Evolutionary conservation across 163 green algal species (phyloP).

Genomic region (Scenedesmus sp.): DNA sequence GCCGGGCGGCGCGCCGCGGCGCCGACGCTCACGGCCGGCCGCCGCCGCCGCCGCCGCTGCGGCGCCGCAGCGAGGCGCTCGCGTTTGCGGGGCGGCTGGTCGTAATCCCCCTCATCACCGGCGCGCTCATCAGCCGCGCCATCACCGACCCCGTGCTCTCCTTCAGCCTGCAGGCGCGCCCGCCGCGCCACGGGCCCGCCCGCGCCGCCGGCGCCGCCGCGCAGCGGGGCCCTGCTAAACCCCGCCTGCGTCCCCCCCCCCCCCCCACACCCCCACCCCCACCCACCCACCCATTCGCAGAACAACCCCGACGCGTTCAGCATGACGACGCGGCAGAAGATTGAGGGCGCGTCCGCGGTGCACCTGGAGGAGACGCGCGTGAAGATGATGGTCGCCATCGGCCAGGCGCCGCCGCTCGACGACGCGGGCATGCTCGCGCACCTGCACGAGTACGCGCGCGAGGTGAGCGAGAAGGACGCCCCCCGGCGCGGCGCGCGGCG

Average conservation of each 20-base stretch:
- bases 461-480: conserved; percentile 47
- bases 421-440: conserved; percentile 73
- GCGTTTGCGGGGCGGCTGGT: conserved; percentile 61
- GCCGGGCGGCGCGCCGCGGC: too few species aligned
- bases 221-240: too few species aligned
- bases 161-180: conserved; percentile 53
- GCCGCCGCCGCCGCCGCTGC: too few species aligned
- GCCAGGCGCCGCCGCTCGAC: conserved; percentile 71
- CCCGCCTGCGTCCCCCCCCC: conserved; percentile 11
- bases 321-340: conserved; percentile 77
- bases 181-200: background rate
- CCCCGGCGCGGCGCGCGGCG: too few species aligned
- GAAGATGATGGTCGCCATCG: conserved; percentile 85
- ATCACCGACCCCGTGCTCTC: conserved; percentile 78
- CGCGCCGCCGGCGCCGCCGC: background rate
- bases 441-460: conserved; percentile 65
- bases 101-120: conserved; percentile 70
- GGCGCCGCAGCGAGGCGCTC: too few species aligned
- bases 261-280: too few species aligned
- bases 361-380: conserved; percentile 80
- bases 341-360: conserved; percentile 69
- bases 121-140: conserved; percentile 68
- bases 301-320: conserved; percentile 80
- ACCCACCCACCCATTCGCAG: too few species aligned
- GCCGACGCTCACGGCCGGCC: too few species aligned